phyloP scores from a whole-genome alignment of 1,139 yeast genomes.

The Taiozyma sp. region DNA sequence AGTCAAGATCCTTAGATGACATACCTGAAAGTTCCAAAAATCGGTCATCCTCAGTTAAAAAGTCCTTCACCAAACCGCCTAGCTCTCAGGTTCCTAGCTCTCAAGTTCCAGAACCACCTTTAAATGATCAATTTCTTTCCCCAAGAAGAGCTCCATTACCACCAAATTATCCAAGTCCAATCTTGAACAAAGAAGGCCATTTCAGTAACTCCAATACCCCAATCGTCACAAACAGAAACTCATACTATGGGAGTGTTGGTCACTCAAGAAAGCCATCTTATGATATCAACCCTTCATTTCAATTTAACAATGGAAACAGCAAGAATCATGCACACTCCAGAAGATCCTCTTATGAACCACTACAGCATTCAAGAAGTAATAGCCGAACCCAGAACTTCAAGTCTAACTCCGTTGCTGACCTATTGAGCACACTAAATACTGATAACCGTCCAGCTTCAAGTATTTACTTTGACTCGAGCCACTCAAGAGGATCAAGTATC shows the following conservation, averaged over 20 bases:
- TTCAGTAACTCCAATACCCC: slow-evolving; percentile 14
- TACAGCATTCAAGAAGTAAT: slow-evolving; percentile 15
- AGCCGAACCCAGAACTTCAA: slow-evolving; percentile 14
- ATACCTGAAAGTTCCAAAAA: slow-evolving; percentile 22
- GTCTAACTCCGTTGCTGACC: slow-evolving; percentile 20
- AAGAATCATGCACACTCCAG: slow-evolving; percentile 13
- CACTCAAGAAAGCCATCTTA: slow-evolving; percentile 27
- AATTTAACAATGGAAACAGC: slow-evolving; percentile 1
- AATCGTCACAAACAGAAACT: slow-evolving; percentile 10
- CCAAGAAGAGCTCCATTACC: slow-evolving; percentile 66
- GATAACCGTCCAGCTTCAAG: slow-evolving; percentile 25
- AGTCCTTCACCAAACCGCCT: slow-evolving; percentile 14
- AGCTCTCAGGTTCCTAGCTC: slow-evolving; percentile 22
- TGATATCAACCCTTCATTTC: slow-evolving; percentile 19
- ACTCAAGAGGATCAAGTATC: slow-evolving; percentile 22
- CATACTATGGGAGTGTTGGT: slow-evolving; percentile 14
- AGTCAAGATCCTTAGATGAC: slow-evolving; percentile 53
- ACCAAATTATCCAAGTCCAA: slow-evolving; percentile 46
- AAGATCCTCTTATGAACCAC: slow-evolving; percentile 15
- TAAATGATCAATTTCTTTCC: slow-evolving; percentile 38
- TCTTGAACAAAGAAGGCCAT: slow-evolving; percentile 23
- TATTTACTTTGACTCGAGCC: slow-evolving; percentile 21
- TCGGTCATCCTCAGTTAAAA: background rate
- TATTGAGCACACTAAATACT: slow-evolving; percentile 7
- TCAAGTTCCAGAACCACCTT: slow-evolving; percentile 17